Evolutionary conservation across 306 rosid genomes (phyloP).

Genomic region (Abrus precatorius): DNA sequence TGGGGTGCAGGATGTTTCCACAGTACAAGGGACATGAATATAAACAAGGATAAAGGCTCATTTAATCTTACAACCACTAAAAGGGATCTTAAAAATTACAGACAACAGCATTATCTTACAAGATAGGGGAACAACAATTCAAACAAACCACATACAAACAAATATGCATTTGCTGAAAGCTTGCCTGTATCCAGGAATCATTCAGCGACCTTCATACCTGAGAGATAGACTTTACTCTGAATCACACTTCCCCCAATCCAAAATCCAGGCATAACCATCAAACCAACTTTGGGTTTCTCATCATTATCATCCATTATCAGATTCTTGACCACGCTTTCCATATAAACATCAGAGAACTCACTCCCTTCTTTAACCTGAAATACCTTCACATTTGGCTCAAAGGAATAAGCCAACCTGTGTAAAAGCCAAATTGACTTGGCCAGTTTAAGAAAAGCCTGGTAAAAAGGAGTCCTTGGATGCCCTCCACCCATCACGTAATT

Average conservation of each 20-base stretch:
- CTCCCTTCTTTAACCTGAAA: conserved; percentile 92
- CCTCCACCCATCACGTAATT: conserved; percentile 89
- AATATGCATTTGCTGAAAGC: conserved; percentile 35
- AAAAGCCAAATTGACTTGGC: conserved; percentile 94
- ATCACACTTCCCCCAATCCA: conserved; percentile 85
- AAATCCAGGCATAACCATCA: conserved; percentile 99
- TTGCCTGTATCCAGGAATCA: conserved; percentile 45
- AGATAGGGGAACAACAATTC: conserved; percentile 38
- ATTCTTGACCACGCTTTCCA: conserved; percentile 95
- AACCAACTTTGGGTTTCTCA: conserved; percentile 84
- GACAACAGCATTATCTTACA: conserved; percentile 53
- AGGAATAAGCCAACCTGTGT: conserved; percentile 87
- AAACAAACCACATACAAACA: conserved; percentile 51
- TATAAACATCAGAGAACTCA: conserved; percentile 93
- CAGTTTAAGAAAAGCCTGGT: conserved; percentile 93
- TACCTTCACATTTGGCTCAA: conserved; percentile 83
- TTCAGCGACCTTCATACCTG: conserved; percentile 93
- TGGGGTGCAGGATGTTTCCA: conserved; percentile 30
- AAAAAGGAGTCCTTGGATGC: conserved; percentile 97
- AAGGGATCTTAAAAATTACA: conserved; percentile 47
- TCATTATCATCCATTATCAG: conserved; percentile 76
- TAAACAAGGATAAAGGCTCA: conserved; percentile 13
- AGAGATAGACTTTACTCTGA: conserved; percentile 95
- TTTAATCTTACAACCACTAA: conserved; percentile 47
- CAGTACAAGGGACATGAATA: conserved; percentile 30